Evolutionary conservation across 1,284 basidiomycete species (phyloP), one percentile per base, ranked within the genome.

Genomic region (Sanghuangporus weigelae): DNA sequence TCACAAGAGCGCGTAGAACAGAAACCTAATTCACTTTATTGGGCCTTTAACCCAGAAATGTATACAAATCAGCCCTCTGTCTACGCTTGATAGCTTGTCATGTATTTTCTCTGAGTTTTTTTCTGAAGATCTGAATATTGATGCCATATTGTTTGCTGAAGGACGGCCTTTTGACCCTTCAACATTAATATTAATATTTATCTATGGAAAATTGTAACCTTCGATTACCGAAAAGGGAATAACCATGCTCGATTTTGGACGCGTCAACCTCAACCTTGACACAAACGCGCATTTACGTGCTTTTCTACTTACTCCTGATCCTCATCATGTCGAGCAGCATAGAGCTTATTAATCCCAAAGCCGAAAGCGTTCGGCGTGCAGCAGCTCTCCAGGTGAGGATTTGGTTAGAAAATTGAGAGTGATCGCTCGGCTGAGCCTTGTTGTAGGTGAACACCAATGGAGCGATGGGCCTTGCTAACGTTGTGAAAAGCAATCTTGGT

Each of bases 401-500:
- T 53, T 19, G 51, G 54, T 10, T 36, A 36, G 63, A 55, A 71
- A 64, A 64, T 31, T 31, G 3, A 2, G 26, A 31, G 26, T 5
- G 26, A 31, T 31, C 26, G 26, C 26, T 31, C 26, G 26, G 26
- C 26, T 31, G 26, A 63, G 59, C 39, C 48, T 42, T 55, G 50
- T 63, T 68, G 57, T 69, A 92, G 90, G 92, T 93, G 63, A 94
- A 93, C 70, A 93, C 89, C 65, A 91, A 85, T 73, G 96, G 96
- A 71, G 97, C 97, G 63, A 93, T 98, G 82, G 96, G 97, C 70
- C 89, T 99, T 63, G 97, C 97, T 42, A 93, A 88, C 76, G 96
- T 99, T 64, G 96, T 99, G 69, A 96, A 95, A 80, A 89, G 92
- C 73, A 99, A 99, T 79, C 83, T 99, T 66, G 96, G 96, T 91